A percentile compares a stretch with the other conserved stretches of the same genome.
Conservation (phyloP, 805 yeast species). For the Yamadazyma ubonensis region DNA sequence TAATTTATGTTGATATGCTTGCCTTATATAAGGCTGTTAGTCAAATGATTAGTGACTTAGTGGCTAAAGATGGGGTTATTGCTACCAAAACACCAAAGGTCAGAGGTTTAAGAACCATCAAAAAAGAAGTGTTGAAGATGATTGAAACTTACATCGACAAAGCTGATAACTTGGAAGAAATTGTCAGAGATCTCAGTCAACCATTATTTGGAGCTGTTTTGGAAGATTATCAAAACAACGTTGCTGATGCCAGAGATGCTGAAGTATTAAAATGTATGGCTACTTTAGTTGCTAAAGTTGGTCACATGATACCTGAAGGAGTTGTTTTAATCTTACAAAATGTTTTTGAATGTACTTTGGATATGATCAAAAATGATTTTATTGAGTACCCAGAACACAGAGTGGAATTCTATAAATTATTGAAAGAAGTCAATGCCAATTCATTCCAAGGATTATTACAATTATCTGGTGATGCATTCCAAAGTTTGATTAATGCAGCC, state of each 20-base stretch:
- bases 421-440: slow-evolving; percentile 81
- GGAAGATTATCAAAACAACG: slow-evolving; percentile 84
- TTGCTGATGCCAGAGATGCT: slow-evolving; percentile 96
- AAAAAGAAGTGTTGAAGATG: slow-evolving; percentile 87
- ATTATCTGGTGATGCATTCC: slow-evolving; percentile 90
- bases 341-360: slow-evolving; percentile 91
- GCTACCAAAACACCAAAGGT: slow-evolving; percentile 96
- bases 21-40: slow-evolving; percentile 87
- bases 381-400: slow-evolving; percentile 98
- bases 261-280: slow-evolving; percentile 95
- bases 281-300: slow-evolving; percentile 83
- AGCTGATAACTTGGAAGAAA: slow-evolving; percentile 82
- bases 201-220: slow-evolving; percentile 82
- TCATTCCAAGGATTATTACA: slow-evolving; percentile 84
- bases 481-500: slow-evolving; percentile 86
- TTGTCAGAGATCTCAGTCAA: slow-evolving; percentile 77
- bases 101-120: slow-evolving; percentile 92
- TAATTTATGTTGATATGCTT: slow-evolving; percentile 85
- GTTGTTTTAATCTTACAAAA: slow-evolving; percentile 83
- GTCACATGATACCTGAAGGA: slow-evolving; percentile 83
- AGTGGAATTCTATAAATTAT: slow-evolving; percentile 88
- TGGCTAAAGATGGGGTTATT: slow-evolving; percentile 75
- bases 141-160: slow-evolving; percentile 85
- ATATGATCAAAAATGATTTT: slow-evolving; percentile 93
- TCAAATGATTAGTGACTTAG: slow-evolving; percentile 76